Evolutionary conservation across 768 basidiomycete genomes (phyloP), one percentile per base, ranked within the genome.

Genomic region (Lyophyllum shimeji): DNA sequence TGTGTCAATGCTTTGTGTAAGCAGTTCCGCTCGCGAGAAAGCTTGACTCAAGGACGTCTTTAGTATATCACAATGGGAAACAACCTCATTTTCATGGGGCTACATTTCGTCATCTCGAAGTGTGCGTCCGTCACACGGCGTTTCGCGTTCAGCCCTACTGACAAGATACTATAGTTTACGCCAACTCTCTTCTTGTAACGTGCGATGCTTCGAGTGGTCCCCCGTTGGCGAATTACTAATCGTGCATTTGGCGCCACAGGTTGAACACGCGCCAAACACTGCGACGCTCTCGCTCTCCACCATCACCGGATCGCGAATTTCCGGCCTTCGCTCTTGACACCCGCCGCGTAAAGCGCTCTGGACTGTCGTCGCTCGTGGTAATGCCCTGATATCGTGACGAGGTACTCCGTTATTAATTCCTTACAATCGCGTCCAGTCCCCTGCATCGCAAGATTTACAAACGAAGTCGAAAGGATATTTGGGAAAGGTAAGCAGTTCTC

Each of bases 211-310:
- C 12, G 15, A 17, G 7, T 5, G 2, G 7, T 37, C 12, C 15
- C 15, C 9, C 12, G 34, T 6, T 8, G 7, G 12, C 7, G 34
- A 13, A 8, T 37, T 37, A 37, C 9, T 37, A 6, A 17, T 3
- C 3, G 15, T 37, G 34, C 34, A 13, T 37, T 43, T n/a, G 17
- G 7, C 3, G 34, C 9, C 4, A 29, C 4, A 66, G 65, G 17
- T 40, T 68, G 6, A 68, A 68, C 34, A 62, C 67, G 13, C 61
- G 67, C 17, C 60, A 64, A 55, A 54, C 48, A 17, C 53, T 68
- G 2, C 64, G 64, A 3, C 60, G 48, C 11, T 56, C 60, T 40
- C 58, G 56, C 37, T 55, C 60, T 24, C 45, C 43, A 33, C 46
- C 42, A 7, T 51, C 54, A 2, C 49, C 23, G 1, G 55, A 61